These are phyloP conservation scores for Talaromyces sp. DNA, from an alignment of 2,329 filamentous ascomycete species.

Conservation along the genomic window DNA sequence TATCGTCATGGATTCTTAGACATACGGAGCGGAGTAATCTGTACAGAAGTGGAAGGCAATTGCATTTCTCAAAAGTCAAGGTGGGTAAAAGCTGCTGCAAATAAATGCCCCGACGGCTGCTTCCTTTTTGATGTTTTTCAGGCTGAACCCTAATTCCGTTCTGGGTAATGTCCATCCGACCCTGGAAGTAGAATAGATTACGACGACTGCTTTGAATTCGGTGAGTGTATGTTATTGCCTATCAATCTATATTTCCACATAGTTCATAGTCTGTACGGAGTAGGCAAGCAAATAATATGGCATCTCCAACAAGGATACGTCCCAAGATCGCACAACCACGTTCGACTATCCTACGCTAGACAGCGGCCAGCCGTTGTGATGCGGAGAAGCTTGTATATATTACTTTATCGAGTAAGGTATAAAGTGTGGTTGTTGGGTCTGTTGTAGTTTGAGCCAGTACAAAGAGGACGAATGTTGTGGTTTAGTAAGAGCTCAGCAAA, in stretches of 20 bases:
- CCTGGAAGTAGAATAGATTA: background rate
- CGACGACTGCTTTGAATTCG: background rate
- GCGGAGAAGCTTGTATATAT: constrained; percentile 6
- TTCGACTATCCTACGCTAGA: background rate
- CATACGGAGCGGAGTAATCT: background rate
- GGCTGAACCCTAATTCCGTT: background rate
- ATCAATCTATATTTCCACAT: background rate
- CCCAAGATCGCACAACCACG: background rate
- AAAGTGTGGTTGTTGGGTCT: background rate
- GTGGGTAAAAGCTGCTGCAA: background rate
- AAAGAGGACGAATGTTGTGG: background rate
- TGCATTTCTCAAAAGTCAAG: background rate
- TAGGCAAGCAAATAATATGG: background rate
- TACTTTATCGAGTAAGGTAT: constrained; percentile 1
- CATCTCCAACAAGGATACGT: background rate
- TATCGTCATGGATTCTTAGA: background rate
- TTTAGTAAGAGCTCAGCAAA: too few relatives aligned
- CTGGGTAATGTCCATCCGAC: background rate
- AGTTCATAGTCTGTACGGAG: too few relatives aligned
- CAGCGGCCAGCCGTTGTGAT: background rate
- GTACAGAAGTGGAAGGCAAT: background rate
- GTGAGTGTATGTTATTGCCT: background rate
- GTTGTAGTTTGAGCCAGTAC: background rate
- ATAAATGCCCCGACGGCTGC: background rate
- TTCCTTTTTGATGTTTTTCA: background rate